These are phyloP conservation scores for Phaeophleospora eucalypticola DNA, from an alignment of 2,329 filamentous ascomycete species.

Conservation along the genomic window DNA sequence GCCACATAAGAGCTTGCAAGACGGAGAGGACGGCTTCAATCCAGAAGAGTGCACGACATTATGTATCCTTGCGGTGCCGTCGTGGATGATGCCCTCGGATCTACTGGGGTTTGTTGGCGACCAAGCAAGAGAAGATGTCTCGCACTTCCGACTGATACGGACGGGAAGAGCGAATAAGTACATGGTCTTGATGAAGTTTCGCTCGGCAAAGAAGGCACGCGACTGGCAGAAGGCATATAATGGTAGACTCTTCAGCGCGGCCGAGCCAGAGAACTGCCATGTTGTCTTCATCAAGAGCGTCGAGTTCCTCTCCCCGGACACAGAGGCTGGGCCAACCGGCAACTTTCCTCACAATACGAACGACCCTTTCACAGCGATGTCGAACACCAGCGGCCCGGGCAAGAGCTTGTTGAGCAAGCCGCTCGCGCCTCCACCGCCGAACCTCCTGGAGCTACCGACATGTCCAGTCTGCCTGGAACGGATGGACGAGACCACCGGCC, in stretches of 20 bases:
- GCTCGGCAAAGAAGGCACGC: slow-evolving; percentile 66
- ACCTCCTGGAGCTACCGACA: slow-evolving; percentile 85
- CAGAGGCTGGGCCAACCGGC: slow-evolving; percentile 45
- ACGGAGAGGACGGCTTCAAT: slow-evolving; percentile 32
- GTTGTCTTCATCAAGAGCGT: slow-evolving; percentile 93
- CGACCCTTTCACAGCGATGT: slow-evolving; percentile 55
- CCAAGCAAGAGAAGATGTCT: slow-evolving; percentile 77
- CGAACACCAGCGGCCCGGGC: slow-evolving; percentile 31
- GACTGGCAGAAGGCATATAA: slow-evolving; percentile 85
- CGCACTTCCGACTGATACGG: slow-evolving; percentile 90
- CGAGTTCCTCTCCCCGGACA: slow-evolving; percentile 65
- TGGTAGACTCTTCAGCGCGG: slow-evolving; percentile 77
- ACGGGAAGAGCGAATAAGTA: slow-evolving; percentile 86
- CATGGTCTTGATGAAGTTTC: slow-evolving; percentile 93
- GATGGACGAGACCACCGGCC: slow-evolving; percentile 95
- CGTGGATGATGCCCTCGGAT: slow-evolving; percentile 86
- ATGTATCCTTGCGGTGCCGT: slow-evolving; percentile 91
- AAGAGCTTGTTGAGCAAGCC: slow-evolving; percentile 49
- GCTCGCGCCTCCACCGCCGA: slow-evolving; percentile 70
- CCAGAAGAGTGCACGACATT: slow-evolving; percentile 76
- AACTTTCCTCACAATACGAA: slow-evolving; percentile 58
- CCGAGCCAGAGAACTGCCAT: slow-evolving; percentile 83
- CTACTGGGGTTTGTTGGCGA: slow-evolving; percentile 90
- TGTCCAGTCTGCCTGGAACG: slow-evolving; percentile 95
- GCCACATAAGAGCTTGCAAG: slow-evolving; percentile 31